Evolutionary conservation across 306 rosid species (phyloP).

Genomic region (Phaseolus lunatus): DNA sequence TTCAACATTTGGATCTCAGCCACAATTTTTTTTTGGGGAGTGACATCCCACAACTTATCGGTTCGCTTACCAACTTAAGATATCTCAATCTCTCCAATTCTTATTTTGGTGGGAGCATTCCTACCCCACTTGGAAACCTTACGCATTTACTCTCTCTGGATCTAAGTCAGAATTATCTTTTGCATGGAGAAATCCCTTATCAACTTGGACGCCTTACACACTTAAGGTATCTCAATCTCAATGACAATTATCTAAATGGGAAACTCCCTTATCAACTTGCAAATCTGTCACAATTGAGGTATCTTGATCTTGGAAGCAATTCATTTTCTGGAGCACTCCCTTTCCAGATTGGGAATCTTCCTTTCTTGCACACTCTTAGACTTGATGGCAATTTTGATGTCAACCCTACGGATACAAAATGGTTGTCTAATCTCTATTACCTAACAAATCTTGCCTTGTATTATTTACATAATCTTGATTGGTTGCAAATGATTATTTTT

Average conservation of each 20-base stretch:
- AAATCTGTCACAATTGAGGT: background rate
- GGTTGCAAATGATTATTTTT: background rate
- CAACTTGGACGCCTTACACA: background rate
- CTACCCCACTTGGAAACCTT: background rate
- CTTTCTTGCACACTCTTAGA: background rate
- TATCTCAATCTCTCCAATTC: background rate
- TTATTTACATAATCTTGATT: background rate
- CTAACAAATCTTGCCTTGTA: background rate
- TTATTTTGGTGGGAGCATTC: background rate
- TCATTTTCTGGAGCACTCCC: conserved; percentile 10
- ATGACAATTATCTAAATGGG: no score
- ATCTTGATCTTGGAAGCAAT: background rate
- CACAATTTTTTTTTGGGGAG: background rate
- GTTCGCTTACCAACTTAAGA: background rate
- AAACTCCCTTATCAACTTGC: background rate
- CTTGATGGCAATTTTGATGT: background rate
- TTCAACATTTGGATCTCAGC: no score
- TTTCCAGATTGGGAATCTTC: background rate
- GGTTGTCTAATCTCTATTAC: conserved; percentile 16
- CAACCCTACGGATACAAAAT: background rate
- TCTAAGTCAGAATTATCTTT: background rate
- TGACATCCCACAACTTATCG: background rate
- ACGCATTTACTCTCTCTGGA: background rate
- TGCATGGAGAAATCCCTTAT: background rate
- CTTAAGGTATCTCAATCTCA: background rate